Evolutionary conservation across 345 rosid genomes (phyloP).

Genomic region (Pseudoturritis turrita): DNA sequence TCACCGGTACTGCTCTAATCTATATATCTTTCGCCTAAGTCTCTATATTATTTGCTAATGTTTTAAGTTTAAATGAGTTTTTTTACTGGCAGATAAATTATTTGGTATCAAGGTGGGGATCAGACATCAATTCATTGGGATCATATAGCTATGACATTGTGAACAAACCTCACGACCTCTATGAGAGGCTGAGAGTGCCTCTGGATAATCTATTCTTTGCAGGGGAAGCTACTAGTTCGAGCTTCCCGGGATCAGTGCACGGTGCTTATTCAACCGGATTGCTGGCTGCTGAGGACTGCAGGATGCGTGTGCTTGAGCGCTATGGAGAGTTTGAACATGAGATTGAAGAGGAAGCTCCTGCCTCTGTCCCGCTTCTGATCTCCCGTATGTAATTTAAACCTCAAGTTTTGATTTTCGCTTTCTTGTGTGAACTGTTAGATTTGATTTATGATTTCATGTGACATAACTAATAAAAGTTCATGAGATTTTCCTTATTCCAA

Average conservation of each 20-base stretch:
- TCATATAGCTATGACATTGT: conserved; percentile 92
- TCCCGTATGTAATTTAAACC: conserved; percentile 57
- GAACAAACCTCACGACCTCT: conserved; percentile 83
- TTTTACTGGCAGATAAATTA: conserved; percentile 49
- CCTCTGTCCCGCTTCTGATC: conserved; percentile 70
- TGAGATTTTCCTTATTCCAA: background rate
- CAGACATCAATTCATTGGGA: conserved; percentile 76
- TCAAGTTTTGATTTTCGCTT: background rate
- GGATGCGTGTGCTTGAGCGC: conserved; percentile 94
- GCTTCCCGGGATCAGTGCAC: conserved; percentile 87
- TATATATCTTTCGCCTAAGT: background rate
- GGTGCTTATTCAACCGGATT: conserved; percentile 94
- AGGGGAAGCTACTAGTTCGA: conserved; percentile 88
- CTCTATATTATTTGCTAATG: background rate
- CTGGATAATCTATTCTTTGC: conserved; percentile 97
- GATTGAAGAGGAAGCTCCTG: conserved; percentile 68
- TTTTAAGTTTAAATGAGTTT: background rate
- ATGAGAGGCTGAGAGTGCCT: conserved; percentile 80
- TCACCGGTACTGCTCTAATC: conserved; percentile 48
- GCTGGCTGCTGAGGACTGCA: conserved; percentile 87
- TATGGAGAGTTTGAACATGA: conserved; percentile 73
- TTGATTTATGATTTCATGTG: background rate
- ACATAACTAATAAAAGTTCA: background rate
- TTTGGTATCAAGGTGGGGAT: conserved; percentile 83
- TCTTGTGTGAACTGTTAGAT: background rate